Evolutionary conservation across 2,329 filamentous ascomycete species (phyloP), one percentile per base, ranked within the genome.

Genomic region (Chrysosporium keratinophilum): DNA sequence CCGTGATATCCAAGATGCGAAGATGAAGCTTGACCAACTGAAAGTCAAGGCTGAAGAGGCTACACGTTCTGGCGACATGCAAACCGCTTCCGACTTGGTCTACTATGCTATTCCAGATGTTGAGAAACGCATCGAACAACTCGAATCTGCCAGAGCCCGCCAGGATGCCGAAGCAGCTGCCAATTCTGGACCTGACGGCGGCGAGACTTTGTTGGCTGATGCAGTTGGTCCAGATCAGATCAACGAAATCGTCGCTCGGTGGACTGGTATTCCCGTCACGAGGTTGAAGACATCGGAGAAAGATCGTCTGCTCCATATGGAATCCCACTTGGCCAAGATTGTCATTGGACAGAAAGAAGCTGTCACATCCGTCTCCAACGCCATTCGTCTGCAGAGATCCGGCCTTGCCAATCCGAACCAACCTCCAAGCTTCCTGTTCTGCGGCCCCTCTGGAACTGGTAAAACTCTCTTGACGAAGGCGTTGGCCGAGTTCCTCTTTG

Each of bases 251-350:
- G 93, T 98, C 51, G 86, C 87, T 52, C 84, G 89, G 57, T 96
- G 90, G 88, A 98, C 93, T n/a, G 93, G 93, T 59, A 98, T 98
- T 62, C 93, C 93, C 1, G 88, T 98, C 56, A 97, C 89, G 3
- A 80, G 91, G 57, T 82, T 98, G 40, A 91, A 87, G 75, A 96
- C 93, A 0, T 87, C 89, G 0, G 93, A 98, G 73, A 97, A 95
- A 74, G 93, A 98, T 69, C 97, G 97, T 77, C 79, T 98, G n/a
- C 80, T 98, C 59, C 80, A 95, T 65, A 98, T 98, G 93, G 93
- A 98, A 73, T 85, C 81, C 65, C 83, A 85, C 45, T 82, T 98
- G 5, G 76, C 80, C 60, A 86, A 89, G 69, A 74, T 94, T 20
- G 93, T 98, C 15, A 83, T 98, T 50, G 93, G 93, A 50, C 93